phyloP scores from a whole-genome alignment of 352 stramenopile genomes.

The Peronospora farinosa region DNA sequence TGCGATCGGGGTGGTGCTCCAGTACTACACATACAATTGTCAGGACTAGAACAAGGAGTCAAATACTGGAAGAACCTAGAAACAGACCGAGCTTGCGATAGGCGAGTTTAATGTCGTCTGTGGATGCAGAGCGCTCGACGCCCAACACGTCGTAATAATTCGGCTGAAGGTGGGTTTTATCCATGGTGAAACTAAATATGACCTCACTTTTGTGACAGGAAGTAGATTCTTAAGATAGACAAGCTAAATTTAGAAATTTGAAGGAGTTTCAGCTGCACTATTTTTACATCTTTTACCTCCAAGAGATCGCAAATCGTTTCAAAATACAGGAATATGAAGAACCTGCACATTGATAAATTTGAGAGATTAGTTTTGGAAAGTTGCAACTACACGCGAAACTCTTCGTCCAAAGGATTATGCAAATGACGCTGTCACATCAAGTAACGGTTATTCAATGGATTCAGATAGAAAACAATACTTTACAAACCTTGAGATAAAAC shows the following conservation, averaged over 20 bases:
- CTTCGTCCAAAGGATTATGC: conserved; percentile 25
- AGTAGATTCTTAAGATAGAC: background rate
- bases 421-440: conserved; percentile 40
- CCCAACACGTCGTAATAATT: conserved; percentile 65
- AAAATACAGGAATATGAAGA: conserved; percentile 20
- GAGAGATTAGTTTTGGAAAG: background rate
- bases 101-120: conserved; percentile 68
- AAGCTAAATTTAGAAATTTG: too few species aligned
- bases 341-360: conserved; percentile 1
- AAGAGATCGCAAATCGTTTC: conserved; percentile 16
- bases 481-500: conserved; percentile 79
- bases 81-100: conserved; percentile 67
- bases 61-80: too few species aligned
- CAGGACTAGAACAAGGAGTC: background rate
- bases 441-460: background rate
- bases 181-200: conserved; percentile 9
- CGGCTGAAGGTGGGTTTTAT: conserved; percentile 23
- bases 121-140: conserved; percentile 49
- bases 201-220: background rate
- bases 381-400: conserved; percentile 29
- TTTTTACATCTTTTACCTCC: conserved; percentile 24
- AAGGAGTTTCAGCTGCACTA: conserved; percentile 17
- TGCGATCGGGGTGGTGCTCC: conserved; percentile 66
- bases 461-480: background rate
- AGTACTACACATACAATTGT: conserved; percentile 37